Evolutionary conservation across 768 basidiomycete species (phyloP), one percentile per base, ranked within the genome.

Genomic region (Gloeophyllum trabeum): DNA sequence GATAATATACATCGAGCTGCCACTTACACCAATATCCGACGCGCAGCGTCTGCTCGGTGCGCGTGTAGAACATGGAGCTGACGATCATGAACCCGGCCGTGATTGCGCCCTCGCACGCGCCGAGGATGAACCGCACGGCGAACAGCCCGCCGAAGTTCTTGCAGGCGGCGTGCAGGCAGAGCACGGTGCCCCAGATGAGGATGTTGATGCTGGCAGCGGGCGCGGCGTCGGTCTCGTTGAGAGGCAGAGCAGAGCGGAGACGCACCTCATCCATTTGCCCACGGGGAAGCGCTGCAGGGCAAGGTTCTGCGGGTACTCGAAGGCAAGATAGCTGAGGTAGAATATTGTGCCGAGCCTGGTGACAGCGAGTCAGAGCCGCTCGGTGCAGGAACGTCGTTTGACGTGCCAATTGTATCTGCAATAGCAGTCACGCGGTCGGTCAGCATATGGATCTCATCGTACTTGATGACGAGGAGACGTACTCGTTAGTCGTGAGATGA

Each of bases 81-180:
- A 85, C 76, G 39, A 86, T 79, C 70, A 86, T 59, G 56, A 87
- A 83, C 0, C 82, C 84, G 1, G 85, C 77, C 0, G 83, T 85
- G 48, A 81, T 75, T 3, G 64, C 65, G 3, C 71, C 82, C 57
- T 88, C 84, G 52, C 82, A 86, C 60, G 76, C 70, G 24, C 84
- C 84, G 4, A 87, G 59, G 18, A 87, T 62, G 12, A 84, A 48
- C 13, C 83, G 70, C 19, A 76, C 75, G 12, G 67, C 68, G 43
- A 86, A 73, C 1, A 86, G 64, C 1, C 71, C 75, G 0, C 69
- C 70, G 49, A 85, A 86, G 53, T 74, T 76, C 48, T 62, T 79
- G 65, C 82, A 85, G 0, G 81, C 84, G 0, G 80, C 79, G 47
- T 86, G 82, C 3, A 62, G 58, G 30, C 65, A 67, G 4, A 85